Percentiles rank a stretch among this genome's conserved stretches.
Evolutionary conservation across 257 asterid genomes (phyloP).

Genomic region (Capsicum baccatum): DNA sequence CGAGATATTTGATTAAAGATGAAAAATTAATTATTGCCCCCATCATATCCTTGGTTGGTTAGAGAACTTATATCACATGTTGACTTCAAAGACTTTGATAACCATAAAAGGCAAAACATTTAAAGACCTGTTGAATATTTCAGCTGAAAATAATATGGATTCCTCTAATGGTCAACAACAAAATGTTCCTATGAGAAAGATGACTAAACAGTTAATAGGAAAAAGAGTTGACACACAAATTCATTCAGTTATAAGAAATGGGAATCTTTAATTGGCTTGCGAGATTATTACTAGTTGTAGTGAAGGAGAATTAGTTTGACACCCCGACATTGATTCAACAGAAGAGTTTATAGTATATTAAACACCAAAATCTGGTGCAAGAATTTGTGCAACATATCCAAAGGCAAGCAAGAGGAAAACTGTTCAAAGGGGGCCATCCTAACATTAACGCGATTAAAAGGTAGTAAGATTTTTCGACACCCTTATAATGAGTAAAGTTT

Average conservation of each 20-base stretch:
- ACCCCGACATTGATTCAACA: slow-evolving; percentile 48
- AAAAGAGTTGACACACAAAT: slow-evolving; percentile 65
- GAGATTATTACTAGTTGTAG: slow-evolving; percentile 46
- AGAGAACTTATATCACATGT: not conserved
- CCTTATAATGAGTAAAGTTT: not conserved
- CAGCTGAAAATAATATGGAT: not conserved
- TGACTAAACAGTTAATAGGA: slow-evolving; percentile 68
- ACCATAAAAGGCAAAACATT: not conserved
- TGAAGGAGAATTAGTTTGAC: slow-evolving; percentile 41
- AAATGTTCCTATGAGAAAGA: slow-evolving; percentile 39
- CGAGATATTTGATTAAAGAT: not conserved
- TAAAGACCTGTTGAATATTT: not conserved
- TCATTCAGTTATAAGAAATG: slow-evolving; percentile 71
- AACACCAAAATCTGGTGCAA: slow-evolving; percentile 46
- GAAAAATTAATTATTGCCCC: not conserved
- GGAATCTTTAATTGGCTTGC: slow-evolving; percentile 50
- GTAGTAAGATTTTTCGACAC: slow-evolving; percentile 22
- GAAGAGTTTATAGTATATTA: slow-evolving; percentile 49
- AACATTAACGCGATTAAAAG: slow-evolving; percentile 43
- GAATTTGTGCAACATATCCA: slow-evolving; percentile 49
- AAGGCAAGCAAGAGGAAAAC: slow-evolving; percentile 47
- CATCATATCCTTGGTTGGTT: not conserved
- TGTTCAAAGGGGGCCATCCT: slow-evolving; percentile 47
- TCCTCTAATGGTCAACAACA: slow-evolving; percentile 33
- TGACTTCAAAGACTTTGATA: slow-evolving; percentile 21